These are phyloP conservation scores for Aspergillus ustus DNA, from an alignment of 2,329 filamentous ascomycete species.

Conservation along the genomic window DNA sequence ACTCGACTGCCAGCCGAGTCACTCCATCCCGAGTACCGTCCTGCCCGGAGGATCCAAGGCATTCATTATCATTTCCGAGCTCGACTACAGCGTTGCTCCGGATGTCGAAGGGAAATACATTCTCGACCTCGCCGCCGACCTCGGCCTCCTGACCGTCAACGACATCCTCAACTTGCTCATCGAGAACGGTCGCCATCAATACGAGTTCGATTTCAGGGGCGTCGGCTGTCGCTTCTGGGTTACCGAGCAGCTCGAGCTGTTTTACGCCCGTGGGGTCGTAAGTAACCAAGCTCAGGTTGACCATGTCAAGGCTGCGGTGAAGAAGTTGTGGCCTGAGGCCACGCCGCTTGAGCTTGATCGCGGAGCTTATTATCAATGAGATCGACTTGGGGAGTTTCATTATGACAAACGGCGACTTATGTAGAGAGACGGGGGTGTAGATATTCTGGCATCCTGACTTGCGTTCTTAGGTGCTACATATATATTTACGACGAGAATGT, in stretches of 20 bases:
- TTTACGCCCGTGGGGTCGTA: slow-evolving; percentile 14
- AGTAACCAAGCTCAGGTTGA: slow-evolving; percentile 16
- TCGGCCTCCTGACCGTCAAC: slow-evolving; percentile 13
- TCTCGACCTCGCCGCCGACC: slow-evolving; percentile 14
- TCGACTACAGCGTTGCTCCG: neutral
- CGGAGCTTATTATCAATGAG: slow-evolving; percentile 24
- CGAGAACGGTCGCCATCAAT: slow-evolving; percentile 25
- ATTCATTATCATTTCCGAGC: slow-evolving; percentile 24
- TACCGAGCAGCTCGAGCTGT: slow-evolving; percentile 22
- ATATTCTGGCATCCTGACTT: too few relatives aligned
- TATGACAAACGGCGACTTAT: too few relatives aligned
- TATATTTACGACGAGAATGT: too few relatives aligned
- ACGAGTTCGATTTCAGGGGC: slow-evolving; percentile 29
- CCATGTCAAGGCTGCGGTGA: slow-evolving; percentile 18
- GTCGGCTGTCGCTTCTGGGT: slow-evolving; percentile 28
- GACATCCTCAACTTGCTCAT: slow-evolving; percentile 14
- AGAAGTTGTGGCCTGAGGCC: slow-evolving; percentile 26
- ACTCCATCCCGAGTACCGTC: slow-evolving; percentile 22
- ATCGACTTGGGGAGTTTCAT: too few relatives aligned
- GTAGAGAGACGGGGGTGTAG: too few relatives aligned
- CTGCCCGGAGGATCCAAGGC: slow-evolving; percentile 28
- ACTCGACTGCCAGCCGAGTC: slow-evolving; percentile 30
- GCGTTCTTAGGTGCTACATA: too few relatives aligned
- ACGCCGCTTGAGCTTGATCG: slow-evolving; percentile 21
- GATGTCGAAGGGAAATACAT: slow-evolving; percentile 15